Evolutionary conservation across 2,329 filamentous ascomycete genomes (phyloP).

Genomic region (Aureobasidium sp.): DNA sequence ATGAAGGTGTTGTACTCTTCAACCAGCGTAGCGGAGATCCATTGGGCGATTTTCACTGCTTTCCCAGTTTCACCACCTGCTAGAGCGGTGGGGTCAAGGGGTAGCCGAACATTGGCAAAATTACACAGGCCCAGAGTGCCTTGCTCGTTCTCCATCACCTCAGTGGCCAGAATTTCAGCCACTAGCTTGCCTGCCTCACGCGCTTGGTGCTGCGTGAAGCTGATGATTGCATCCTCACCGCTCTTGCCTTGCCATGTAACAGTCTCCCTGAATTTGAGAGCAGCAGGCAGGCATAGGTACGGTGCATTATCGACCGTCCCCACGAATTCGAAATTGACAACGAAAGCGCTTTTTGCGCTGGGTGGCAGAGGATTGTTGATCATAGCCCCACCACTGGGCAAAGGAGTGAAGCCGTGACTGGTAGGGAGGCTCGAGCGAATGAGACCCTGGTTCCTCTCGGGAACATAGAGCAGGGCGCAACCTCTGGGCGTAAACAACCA

Average conservation of each 20-base stretch:
- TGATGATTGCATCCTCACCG: conserved; percentile 63
- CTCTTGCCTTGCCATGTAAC: conserved; percentile 32
- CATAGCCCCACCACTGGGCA: conserved; percentile 16
- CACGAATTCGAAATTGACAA: conserved; percentile 15
- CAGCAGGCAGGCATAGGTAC: conserved; percentile 64
- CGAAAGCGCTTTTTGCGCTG: conserved; percentile 50
- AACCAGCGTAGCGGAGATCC: conserved; percentile 35
- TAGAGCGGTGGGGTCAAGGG: conserved; percentile 45
- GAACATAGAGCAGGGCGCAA: conserved; percentile 75
- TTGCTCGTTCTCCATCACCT: conserved; percentile 61
- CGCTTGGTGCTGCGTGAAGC: conserved; percentile 58
- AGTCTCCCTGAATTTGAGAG: conserved; percentile 60
- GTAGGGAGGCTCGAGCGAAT: conserved; percentile 72
- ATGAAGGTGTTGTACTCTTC: conserved; percentile 66
- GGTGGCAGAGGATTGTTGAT: conserved; percentile 36
- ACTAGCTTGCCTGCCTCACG: conserved; percentile 55
- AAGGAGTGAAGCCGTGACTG: conserved; percentile 65
- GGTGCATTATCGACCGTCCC: conserved; percentile 56
- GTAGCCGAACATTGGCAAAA: conserved; percentile 68
- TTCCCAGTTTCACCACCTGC: conserved; percentile 26
- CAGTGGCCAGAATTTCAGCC: conserved; percentile 59
- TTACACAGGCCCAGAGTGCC: conserved; percentile 58
- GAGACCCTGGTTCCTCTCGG: conserved; percentile 65
- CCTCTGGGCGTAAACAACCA: conserved; percentile 80
- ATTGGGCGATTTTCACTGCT: conserved; percentile 34